These are phyloP conservation scores for Hypoxylon perforatum DNA, from an alignment of 495 filamentous ascomycete genomes.

Conservation along the genomic window DNA sequence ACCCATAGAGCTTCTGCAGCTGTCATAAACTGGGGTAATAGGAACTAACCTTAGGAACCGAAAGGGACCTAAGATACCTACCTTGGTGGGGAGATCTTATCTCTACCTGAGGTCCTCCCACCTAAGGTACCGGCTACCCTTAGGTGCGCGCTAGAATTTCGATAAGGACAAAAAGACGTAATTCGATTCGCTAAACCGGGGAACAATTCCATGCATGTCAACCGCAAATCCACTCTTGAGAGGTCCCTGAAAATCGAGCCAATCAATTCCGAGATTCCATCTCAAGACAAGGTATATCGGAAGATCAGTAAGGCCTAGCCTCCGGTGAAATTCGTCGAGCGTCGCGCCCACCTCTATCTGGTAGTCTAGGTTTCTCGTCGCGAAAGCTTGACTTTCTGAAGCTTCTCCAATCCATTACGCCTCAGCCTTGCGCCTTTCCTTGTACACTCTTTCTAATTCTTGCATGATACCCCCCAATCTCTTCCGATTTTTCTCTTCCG, in stretches of 20 bases:
- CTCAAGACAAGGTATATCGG: conserved; percentile 6
- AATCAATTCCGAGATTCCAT: conserved; percentile 19
- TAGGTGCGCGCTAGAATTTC: neutral
- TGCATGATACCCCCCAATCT: conserved; percentile 43
- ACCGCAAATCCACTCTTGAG: too few relatives aligned
- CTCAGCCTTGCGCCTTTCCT: conserved; percentile 30
- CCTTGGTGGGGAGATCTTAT: too few relatives aligned
- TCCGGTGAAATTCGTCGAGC: conserved; percentile 38
- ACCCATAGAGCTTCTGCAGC: too few relatives aligned
- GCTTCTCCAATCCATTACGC: conserved; percentile 1
- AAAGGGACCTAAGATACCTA: too few relatives aligned
- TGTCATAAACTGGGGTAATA: too few relatives aligned
- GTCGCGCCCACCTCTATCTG: conserved; percentile 39
- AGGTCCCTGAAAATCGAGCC: conserved; percentile 1
- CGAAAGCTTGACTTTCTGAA: conserved; percentile 27
- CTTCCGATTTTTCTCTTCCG: conserved; percentile 19
- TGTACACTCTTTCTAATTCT: conserved; percentile 29
- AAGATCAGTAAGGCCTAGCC: conserved; percentile 46
- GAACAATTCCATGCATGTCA: neutral
- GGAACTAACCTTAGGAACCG: neutral
- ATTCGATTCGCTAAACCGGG: conserved; percentile 8
- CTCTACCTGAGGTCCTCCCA: neutral
- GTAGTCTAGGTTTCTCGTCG: conserved; percentile 17
- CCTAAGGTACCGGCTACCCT: neutral
- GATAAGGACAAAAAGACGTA: conserved; percentile 8